These are phyloP conservation scores for Exophiala sp. DNA, from an alignment of 2,329 filamentous ascomycete species.

Conservation along the genomic window DNA sequence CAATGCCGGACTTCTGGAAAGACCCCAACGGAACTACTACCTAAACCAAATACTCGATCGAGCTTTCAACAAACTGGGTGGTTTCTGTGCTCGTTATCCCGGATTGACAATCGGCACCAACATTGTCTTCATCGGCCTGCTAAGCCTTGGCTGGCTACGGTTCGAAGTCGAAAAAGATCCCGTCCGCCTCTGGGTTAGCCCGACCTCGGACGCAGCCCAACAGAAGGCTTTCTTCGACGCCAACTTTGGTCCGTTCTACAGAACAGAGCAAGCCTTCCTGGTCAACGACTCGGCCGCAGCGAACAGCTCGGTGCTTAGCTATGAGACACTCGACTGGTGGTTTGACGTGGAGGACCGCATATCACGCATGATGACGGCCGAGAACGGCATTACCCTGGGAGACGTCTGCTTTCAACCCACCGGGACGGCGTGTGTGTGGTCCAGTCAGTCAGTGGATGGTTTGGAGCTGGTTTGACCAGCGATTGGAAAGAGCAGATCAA, in stretches of 20 bases:
- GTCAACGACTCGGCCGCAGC: constrained; percentile 68
- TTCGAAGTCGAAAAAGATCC: constrained; percentile 90
- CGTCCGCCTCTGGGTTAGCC: constrained; percentile 93
- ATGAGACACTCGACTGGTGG: constrained; percentile 91
- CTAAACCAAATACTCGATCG: constrained; percentile 78
- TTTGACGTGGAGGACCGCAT: constrained; percentile 79
- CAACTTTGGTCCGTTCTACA: constrained; percentile 93
- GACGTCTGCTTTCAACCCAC: constrained; percentile 94
- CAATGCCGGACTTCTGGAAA: constrained; percentile 69
- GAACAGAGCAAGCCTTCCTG: constrained; percentile 85
- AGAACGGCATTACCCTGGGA: constrained; percentile 63
- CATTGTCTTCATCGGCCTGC: constrained; percentile 65
- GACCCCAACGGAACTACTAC: constrained; percentile 70
- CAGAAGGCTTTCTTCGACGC: constrained; percentile 92
- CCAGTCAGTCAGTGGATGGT: constrained; percentile 88
- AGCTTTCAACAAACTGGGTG: constrained; percentile 73
- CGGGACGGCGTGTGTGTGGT: constrained; percentile 87
- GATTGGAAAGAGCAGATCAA: constrained; percentile 68
- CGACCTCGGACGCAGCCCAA: constrained; percentile 78
- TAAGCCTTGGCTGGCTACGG: constrained; percentile 81
- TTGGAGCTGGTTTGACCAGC: constrained; percentile 58
- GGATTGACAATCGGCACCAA: constrained; percentile 72
- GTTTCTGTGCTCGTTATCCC: constrained; percentile 74
- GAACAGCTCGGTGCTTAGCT: constrained; percentile 69
- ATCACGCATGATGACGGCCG: constrained; percentile 61